phyloP scores from a whole-genome alignment of 192 early-diverging fungal species.

The Entophlyctis luteolus region DNA sequence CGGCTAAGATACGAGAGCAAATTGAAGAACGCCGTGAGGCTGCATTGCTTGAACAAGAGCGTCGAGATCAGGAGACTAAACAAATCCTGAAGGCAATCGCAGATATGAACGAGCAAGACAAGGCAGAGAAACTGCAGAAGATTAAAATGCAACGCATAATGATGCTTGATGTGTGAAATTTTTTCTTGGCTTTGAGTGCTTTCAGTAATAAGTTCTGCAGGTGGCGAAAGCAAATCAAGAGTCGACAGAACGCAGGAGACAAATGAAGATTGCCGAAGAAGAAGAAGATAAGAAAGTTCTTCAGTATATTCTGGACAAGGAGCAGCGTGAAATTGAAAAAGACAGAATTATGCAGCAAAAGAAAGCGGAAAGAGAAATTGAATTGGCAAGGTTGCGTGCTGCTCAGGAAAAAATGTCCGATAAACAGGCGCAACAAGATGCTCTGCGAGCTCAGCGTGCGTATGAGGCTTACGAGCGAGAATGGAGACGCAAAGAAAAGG shows the following conservation, averaged over 20 bases:
- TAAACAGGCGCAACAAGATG: conserved; percentile 58
- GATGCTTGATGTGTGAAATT: conserved; percentile 41
- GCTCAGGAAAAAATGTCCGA: conserved; percentile 60
- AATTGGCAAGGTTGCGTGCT: conserved; percentile 44
- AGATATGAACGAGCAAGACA: conserved; percentile 45
- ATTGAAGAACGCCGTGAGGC: conserved; percentile 56
- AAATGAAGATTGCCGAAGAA: conserved; percentile 45
- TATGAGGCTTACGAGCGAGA: conserved; percentile 59
- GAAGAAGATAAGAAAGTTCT: conserved; percentile 56
- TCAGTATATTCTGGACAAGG: conserved; percentile 57
- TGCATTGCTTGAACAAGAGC: conserved; percentile 50
- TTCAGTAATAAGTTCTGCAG: conserved; percentile 24
- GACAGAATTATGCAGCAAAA: conserved; percentile 39
- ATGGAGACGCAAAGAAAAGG: conserved; percentile 54
- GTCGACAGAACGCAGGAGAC: conserved; percentile 39
- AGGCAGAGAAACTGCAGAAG: conserved; percentile 45
- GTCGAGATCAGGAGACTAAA: conserved; percentile 59
- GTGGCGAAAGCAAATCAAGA: conserved; percentile 54
- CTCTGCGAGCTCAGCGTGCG: conserved; percentile 50
- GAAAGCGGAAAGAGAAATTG: conserved; percentile 54
- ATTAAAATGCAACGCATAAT: conserved; percentile 38
- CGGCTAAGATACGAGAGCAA: conserved; percentile 52
- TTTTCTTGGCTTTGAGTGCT: not conserved
- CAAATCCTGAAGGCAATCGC: conserved; percentile 47
- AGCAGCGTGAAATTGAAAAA: conserved; percentile 53